A percentile compares a stretch with the other conserved stretches of the same genome.
phyloP scores from a whole-genome alignment of 208 protist genomes.

The Endotrypanum monterogeii region DNA sequence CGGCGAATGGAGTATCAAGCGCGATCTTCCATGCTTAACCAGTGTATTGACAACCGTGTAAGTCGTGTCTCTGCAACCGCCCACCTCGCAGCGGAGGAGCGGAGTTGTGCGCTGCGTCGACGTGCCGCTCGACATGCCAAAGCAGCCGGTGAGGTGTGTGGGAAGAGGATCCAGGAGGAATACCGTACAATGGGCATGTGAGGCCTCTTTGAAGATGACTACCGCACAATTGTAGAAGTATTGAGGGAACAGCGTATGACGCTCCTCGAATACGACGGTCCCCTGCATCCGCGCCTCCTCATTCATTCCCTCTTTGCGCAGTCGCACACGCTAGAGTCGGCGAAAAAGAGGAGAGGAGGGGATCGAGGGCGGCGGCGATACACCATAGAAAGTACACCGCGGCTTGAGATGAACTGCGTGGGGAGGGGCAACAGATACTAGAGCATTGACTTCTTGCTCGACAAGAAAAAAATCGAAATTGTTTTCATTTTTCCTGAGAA shows the following conservation, averaged over 20 bases:
- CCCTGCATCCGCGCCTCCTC: background rate
- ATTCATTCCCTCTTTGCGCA: too few species aligned
- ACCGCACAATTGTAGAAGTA: background rate
- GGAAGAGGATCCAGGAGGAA: constrained; percentile 25
- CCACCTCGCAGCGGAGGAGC: constrained; percentile 11
- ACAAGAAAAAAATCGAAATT: too few species aligned
- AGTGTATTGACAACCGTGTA: constrained; percentile 32
- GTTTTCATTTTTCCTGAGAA: too few species aligned
- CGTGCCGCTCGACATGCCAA: constrained; percentile 24
- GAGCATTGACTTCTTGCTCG: too few species aligned
- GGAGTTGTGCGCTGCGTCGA: constrained; percentile 9
- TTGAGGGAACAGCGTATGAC: background rate
- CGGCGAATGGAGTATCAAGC: constrained; percentile 32
- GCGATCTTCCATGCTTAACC: constrained; percentile 15
- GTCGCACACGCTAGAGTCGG: too few species aligned
- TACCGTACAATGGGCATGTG: constrained; percentile 28
- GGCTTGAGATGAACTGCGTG: too few species aligned
- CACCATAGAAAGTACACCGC: too few species aligned
- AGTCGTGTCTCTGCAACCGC: constrained; percentile 18
- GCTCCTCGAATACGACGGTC: background rate
- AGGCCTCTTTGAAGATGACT: background rate
- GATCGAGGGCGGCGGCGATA: too few species aligned
- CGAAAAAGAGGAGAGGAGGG: too few species aligned
- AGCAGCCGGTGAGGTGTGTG: constrained; percentile 15
- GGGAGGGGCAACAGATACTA: too few species aligned